Evolutionary conservation across 257 asterid species (phyloP), one percentile per base, ranked within the genome.

Genomic region (Solanum pennellii): DNA sequence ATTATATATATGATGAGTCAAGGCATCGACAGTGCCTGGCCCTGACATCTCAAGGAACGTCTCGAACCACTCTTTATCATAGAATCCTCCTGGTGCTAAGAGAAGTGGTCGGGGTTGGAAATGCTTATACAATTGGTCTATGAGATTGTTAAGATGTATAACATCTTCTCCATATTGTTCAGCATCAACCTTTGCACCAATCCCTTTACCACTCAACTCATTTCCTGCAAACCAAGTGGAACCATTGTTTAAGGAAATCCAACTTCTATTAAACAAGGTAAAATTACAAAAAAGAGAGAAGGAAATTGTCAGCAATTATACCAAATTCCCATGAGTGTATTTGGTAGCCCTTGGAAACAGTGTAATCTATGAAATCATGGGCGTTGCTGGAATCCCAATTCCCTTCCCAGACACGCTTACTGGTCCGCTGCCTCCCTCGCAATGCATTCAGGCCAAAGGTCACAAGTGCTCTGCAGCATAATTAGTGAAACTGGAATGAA

Each of bases 301-400:
- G 68, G 45, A 18, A 49, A 49, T 18, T 29, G 45, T 82, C 69
- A 82, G 29, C 21, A 39, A 27, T 39, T 33, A 27, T 65, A 85
- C 87, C 87, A 72, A 85, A 72, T 72, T 85, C 87, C 87, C 99
- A 97, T n/a, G 98, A 94, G 87, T 94, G 92, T 20, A 97, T 89
- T 39, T 82, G 88, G 92, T 97, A 95, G 73, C 93, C 95, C 89
- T 93, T 95, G 83, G 98, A 93, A 25, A 94, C 68, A 7, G 98
- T 95, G 91, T 95, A 94, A 86, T 73, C 77, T 65, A 97, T 92
- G 91, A 97, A 94, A 91, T 93, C 97, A 74, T 45, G 94, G 31
- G 98, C 92, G 80, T 95, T 97, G 87, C 90, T 89, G 33, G 97
- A 85, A 85, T 68, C 79, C 87, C 87, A 85, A 60, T 68, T 29